Evolutionary conservation across 1,284 basidiomycete species (phyloP).

Genomic region (Pseudozyma hubeiensis): DNA sequence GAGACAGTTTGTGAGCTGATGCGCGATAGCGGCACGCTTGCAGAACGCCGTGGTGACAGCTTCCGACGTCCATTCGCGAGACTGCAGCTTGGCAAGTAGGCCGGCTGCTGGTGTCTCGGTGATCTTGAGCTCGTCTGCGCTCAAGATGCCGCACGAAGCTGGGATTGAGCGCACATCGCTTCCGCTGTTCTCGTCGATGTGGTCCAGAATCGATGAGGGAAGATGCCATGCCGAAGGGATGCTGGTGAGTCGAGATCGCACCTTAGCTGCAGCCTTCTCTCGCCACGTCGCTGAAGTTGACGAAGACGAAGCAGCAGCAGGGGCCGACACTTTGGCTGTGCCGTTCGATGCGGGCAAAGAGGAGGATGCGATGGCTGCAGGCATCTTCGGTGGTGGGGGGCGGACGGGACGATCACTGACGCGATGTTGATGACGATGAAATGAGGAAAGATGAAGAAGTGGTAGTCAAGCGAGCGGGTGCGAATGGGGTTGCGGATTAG

Average conservation of each 20-base stretch:
- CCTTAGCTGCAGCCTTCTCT: constrained; percentile 33
- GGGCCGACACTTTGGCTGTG: constrained; percentile 15
- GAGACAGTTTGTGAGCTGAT: constrained; percentile 53
- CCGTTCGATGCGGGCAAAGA: constrained; percentile 10
- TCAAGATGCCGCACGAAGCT: constrained; percentile 31
- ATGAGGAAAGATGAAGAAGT: too few species aligned
- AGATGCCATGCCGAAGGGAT: constrained; percentile 39
- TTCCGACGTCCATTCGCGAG: constrained; percentile 33
- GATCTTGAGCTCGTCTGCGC: constrained; percentile 32
- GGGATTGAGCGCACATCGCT: constrained; percentile 37
- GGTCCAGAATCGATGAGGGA: constrained; percentile 10
- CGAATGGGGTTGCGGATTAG: too few species aligned
- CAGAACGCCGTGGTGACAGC: constrained; percentile 46
- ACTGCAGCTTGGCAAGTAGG: constrained; percentile 19
- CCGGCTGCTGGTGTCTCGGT: constrained; percentile 27
- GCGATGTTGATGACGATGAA: background rate
- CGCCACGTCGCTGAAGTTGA: constrained; percentile 33
- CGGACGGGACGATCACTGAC: background rate
- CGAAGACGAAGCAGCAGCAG: constrained; percentile 6
- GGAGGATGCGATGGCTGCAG: constrained; percentile 19
- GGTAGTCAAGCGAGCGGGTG: too few species aligned
- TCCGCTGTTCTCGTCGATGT: constrained; percentile 15
- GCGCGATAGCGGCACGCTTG: constrained; percentile 53
- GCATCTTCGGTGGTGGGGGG: constrained; percentile 12
- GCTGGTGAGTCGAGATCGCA: constrained; percentile 26